Evolutionary conservation across 2,329 filamentous ascomycete genomes (phyloP), one percentile per base, ranked within the genome.

Genomic region (Exophiala viscosa): DNA sequence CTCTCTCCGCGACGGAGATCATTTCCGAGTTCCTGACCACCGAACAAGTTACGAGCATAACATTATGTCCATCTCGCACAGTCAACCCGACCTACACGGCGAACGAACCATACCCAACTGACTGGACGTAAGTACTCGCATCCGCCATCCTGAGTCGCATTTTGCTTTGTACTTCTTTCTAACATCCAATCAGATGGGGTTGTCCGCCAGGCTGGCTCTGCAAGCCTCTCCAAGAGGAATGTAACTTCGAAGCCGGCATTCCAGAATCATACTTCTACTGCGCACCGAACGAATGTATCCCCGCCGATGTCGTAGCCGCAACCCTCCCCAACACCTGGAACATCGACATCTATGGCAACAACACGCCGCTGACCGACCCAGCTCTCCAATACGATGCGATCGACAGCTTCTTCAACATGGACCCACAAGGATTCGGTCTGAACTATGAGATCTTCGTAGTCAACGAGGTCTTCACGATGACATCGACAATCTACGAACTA

Each of bases 401-500:
- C 15, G 58, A 63, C 34, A 36, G 62, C 17, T 87, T 86, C 64
- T 88, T 83, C 69, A 78, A 87, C 53, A 73, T 88, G n/a, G 73
- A 83, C 50, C 81, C 85, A 0, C 66, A 72, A 1, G 74, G 74
- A 0, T 88, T 88, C 52, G 84, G 84, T 3, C 70, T 88, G 13
- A 78, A 74, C 45, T 84, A 81, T 53, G 78, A 78, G 38, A 83
- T 87, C 14, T 87, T 86, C 55, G 73, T 75, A 15, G 68, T 74
- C 18, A 35, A 58, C 15, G 62, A 76, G 4, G 60, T 70, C 1
- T 61, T 73, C 9, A 73, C 68, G 0, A 81, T 77, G 1, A 68
- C 75, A 32, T 58, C 57, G 45, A 74, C 73, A 0, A 83, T 80
- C 0, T 53, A 64, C 0, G 52, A 58, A 2, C 45, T 61, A 14